These are phyloP conservation scores for Colletotrichum australisinense DNA, from an alignment of 2,329 filamentous ascomycete species.

Conservation along the genomic window DNA sequence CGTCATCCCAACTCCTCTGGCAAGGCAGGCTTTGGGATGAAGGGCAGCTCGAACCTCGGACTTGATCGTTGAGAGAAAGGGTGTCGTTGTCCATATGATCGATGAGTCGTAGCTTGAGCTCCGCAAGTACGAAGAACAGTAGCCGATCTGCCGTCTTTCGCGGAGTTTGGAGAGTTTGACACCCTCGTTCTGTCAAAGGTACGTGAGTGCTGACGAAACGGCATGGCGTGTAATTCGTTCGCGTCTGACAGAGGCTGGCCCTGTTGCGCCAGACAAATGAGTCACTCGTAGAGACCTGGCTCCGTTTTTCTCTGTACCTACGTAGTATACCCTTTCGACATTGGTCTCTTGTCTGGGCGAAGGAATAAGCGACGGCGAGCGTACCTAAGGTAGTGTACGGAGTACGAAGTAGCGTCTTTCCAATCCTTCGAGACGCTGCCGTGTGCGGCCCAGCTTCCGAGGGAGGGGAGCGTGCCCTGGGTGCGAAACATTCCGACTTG, in stretches of 20 bases:
- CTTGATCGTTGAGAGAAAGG: background rate
- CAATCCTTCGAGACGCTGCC: background rate
- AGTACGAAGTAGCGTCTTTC: background rate
- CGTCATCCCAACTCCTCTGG: background rate
- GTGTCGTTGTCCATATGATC: constrained; percentile 21
- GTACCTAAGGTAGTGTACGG: background rate
- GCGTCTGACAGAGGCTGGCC: background rate
- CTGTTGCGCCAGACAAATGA: constrained; percentile 9
- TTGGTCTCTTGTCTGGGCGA: background rate
- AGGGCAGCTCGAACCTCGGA: background rate
- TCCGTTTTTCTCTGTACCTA: background rate
- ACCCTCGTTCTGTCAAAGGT: constrained; percentile 1
- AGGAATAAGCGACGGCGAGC: background rate
- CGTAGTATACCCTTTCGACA: background rate
- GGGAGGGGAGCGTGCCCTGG: background rate
- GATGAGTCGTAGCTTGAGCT: constrained; percentile 21
- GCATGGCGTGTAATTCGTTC: constrained; percentile 22
- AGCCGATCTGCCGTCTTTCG: background rate
- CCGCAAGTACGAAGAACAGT: background rate
- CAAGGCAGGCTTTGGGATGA: background rate
- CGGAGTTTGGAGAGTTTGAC: background rate
- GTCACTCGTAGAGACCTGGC: constrained; percentile 16
- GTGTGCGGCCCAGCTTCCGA: background rate
- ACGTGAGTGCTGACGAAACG: constrained; percentile 34
- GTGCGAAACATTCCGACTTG: constrained; percentile 25